Base-by-base conservation (phyloP, 441 rosid species). In the Populus hybrid region DNA sequence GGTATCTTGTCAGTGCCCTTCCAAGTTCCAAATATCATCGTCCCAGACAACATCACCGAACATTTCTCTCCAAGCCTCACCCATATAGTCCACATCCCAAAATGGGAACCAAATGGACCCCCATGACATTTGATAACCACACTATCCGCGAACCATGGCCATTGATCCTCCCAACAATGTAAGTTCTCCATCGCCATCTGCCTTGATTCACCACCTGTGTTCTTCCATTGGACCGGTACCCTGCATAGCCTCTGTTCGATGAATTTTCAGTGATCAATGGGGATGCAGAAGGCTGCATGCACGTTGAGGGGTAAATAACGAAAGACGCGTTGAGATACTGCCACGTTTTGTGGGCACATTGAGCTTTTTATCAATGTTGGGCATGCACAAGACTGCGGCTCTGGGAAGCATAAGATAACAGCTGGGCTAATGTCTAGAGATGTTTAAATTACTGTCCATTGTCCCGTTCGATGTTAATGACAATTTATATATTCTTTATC, bases 11-110 rank as follows among this genome's bases (percentile, higher is more conserved):
- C 63, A 73, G 83, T 73, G 68, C 79, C 74, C 75, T 80, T 80
- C 84, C 81, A 92, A 75, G 84, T 90, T 88, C 95, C 95, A 89
- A 76, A 90, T 87, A 83, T 88, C 92, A 76, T 80, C 87, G 70
- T 86, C 93, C 92, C 97, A 89, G 69, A 75, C 85, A 69, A 84
- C 95, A 84, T 88, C 93, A 78, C 76, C 81, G 23, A 85, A 87
- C 82, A 88, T 77, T 6, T 75, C 78, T 70, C 50, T 68, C 59
- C 80, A 86, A 63, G 89, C 86, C 77, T 85, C 85, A 32, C 79
- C 89, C 69, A 88, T 77, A 34, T 75, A 86, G 72, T 90, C 95
- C 73, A 87, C 87, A 73, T 86, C 93, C 93, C 92, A 92, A 35
- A 79, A 69, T 2, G 97, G 92, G 77, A 86, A 80, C 89, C 91